Percentiles rank a stretch among this genome's conserved stretches.
Evolutionary conservation across 306 rosid species (phyloP).

Genomic region (Fagus sylvatica): DNA sequence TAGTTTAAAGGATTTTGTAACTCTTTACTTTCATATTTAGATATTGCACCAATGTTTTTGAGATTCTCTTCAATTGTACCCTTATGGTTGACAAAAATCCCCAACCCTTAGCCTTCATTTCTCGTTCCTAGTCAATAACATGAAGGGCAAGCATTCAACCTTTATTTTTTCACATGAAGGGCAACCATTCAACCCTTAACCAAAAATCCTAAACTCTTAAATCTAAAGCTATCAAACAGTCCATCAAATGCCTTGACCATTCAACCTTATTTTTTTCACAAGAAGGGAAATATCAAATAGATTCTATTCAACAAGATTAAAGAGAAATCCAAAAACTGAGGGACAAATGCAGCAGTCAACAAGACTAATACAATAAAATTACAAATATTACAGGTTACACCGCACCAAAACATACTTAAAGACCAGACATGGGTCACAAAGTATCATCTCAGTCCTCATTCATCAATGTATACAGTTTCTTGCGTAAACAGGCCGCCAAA

Average conservation of each 20-base stretch:
- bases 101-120: too few relatives aligned
- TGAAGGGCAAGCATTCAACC: too few relatives aligned
- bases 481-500: constrained; percentile 91
- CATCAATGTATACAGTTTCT: constrained; percentile 91
- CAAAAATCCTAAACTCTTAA: too few relatives aligned
- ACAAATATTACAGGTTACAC: constrained; percentile 29
- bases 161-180: too few relatives aligned
- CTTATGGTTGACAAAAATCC: too few relatives aligned
- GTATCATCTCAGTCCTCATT: constrained; percentile 59
- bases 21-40: too few relatives aligned
- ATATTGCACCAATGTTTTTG: too few relatives aligned
- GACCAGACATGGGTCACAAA: constrained; percentile 21
- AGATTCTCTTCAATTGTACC: too few relatives aligned
- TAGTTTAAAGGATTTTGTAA: not conserved
- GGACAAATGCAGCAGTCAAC: not conserved
- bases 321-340: not conserved
- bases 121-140: too few relatives aligned
- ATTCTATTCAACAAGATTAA: not conserved
- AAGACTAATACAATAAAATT: constrained; percentile 8
- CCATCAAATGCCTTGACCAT: not conserved
- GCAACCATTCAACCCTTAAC: too few relatives aligned
- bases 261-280: not conserved
- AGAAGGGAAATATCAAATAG: not conserved
- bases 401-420: constrained; percentile 27
- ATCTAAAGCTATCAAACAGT: not conserved